Evolutionary conservation across 495 filamentous ascomycete species (phyloP), one percentile per base, ranked within the genome.

Genomic region (Penicillium fimorum): DNA sequence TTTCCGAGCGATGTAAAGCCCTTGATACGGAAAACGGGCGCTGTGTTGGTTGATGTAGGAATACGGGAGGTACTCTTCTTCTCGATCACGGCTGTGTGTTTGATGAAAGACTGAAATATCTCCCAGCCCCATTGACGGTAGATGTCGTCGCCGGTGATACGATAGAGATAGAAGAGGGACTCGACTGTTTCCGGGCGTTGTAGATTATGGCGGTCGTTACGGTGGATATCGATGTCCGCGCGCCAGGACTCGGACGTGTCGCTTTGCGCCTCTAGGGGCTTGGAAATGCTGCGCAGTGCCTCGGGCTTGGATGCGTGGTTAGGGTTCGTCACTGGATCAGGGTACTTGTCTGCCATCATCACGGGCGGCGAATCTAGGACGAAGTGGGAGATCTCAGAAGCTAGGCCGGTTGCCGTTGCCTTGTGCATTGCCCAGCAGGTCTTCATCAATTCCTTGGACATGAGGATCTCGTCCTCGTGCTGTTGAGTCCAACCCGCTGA

Each of bases 51-150:
- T 50, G 53, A 50, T 1, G 55, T 18, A 13, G 50, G 33, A 11
- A 57, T 43, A 2, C 40, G 45, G 5, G 42, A 54, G 8, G 22
- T 33, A n/a, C 42, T 47, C 38, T 58, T 71, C 18, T 84, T 81
- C 25, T 90, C 88, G 18, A 82, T 74, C 4, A 95, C 85, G 1
- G 85, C 82, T 0, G 88, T 95, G 69, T 96, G 83, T 58, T 88
- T 85, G 66, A 92, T 76, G 69, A 99, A 97, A 1, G 86, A 83
- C 73, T 92, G 85, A 76, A 99, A 99, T 83, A 97, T 97, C 58
- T 95, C 86, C 94, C 94, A 99, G 8, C 95, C 94, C 94, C 94
- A 97, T 58, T 96, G 82, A 13, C 94, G 84, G 70, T 99, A 99
- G 59, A 83, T 90, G 25, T 82, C 78, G 55, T 99, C 92, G 29